phyloP scores from a whole-genome alignment of 306 rosid species.

The Acacia confusa region DNA sequence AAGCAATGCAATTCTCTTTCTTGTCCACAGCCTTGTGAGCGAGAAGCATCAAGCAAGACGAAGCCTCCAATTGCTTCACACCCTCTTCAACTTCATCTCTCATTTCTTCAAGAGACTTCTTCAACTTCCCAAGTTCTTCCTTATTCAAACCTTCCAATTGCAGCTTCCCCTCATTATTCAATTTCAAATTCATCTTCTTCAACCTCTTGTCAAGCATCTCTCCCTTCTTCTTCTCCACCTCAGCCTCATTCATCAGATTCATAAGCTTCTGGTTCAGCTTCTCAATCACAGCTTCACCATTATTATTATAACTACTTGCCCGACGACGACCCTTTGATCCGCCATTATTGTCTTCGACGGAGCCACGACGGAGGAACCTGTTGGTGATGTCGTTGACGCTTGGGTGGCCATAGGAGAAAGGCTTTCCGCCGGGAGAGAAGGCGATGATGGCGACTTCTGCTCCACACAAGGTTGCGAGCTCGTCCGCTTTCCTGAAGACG shows the following conservation, averaged over 20 bases:
- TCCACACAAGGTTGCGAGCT: conserved; percentile 56
- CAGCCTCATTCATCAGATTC: conserved; percentile 20
- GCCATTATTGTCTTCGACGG: not conserved
- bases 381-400: conserved; percentile 35
- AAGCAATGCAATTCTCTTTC: not conserved
- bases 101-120: conserved; percentile 19
- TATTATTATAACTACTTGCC: not conserved
- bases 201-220: conserved; percentile 34
- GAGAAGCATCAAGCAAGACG: conserved; percentile 4
- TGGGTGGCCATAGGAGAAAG: conserved; percentile 62
- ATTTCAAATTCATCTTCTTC: conserved; percentile 11
- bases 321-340: not conserved
- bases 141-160: conserved; percentile 24
- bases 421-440: conserved; percentile 54
- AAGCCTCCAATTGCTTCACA: not conserved
- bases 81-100: not conserved
- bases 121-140: conserved; percentile 37
- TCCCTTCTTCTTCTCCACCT: conserved; percentile 33
- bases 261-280: conserved; percentile 37
- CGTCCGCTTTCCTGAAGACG: conserved; percentile 64
- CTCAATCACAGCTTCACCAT: not conserved
- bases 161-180: not conserved
- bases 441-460: conserved; percentile 50
- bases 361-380: conserved; percentile 26
- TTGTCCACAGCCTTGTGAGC: not conserved